Evolutionary conservation across 2,329 filamentous ascomycete genomes (phyloP).

Genomic region (Botryotinia calthae): DNA sequence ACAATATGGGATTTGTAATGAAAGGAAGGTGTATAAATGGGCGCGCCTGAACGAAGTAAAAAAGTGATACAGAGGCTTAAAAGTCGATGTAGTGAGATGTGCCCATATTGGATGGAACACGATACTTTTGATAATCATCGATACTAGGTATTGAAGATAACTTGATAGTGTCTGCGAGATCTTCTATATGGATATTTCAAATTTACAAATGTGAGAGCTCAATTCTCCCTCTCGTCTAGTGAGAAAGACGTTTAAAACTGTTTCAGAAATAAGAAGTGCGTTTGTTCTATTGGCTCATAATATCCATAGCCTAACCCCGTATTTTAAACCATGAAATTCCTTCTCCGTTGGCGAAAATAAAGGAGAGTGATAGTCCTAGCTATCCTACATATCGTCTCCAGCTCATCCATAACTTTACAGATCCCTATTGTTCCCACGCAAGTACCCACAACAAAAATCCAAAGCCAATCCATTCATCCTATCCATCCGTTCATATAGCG

Average conservation of each 20-base stretch:
- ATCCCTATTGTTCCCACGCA: background rate
- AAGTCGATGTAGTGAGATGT: background rate
- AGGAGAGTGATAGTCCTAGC: conserved; percentile 13
- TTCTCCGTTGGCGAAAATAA: background rate
- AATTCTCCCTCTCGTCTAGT: background rate
- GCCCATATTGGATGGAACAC: background rate
- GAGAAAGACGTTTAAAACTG: background rate
- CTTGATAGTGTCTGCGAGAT: background rate
- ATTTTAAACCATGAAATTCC: background rate
- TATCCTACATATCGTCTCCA: conserved; percentile 14
- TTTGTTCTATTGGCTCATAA: background rate
- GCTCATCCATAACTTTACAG: conserved; percentile 16
- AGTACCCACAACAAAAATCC: conserved; percentile 4
- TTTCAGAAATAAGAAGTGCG: background rate
- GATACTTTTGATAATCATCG: background rate
- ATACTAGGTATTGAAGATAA: background rate
- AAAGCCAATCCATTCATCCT: background rate
- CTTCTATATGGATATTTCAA: background rate
- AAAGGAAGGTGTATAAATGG: background rate
- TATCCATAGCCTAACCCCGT: background rate
- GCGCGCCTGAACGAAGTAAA: background rate
- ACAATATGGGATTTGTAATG: background rate
- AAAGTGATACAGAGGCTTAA: too few relatives aligned
- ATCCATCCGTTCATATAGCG: background rate
- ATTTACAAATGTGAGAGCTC: background rate